Base-by-base conservation (phyloP, 2,329 filamentous ascomycete species). In the Scedosporium boydii region DNA sequence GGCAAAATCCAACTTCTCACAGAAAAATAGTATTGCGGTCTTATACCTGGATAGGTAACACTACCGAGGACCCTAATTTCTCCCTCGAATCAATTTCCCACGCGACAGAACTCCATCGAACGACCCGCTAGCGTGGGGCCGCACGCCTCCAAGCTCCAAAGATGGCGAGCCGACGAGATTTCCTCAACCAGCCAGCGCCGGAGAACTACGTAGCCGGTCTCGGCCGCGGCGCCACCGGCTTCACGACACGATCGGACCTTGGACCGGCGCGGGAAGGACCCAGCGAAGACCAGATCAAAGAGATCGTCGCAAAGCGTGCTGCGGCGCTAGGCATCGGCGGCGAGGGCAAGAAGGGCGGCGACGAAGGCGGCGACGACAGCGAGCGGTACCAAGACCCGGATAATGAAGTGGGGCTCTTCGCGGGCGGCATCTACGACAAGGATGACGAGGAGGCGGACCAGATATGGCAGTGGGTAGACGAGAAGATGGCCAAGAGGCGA, bases 271-370 rank as follows among this genome's bases (percentile, higher is more conserved):
- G 93, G 70, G 93, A 97, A 78, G 95, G 95, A 16, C 95, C 95
- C 58, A 96, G 90, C 65, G 93, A 97, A 70, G 95, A 99, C 73
- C 93, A 98, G 77, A 97, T 99, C 77, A 97, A 98, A 75, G 95
- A 96, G 75, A 93, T 91, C 65, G 88, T 99, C 68, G 93, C 93
- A 58, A 97, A 97, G 76, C 88, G 96, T 69, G 93, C 95, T 6
- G 90, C 91, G 63, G 86, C 90, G 71, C 84, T 98, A 64, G 93
- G 93, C 5, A 74, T 84, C n/a, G 74, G 74, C 56, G 85, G 85
- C 6, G 85, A 84, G 60, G 84, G 87, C 62, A 89, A 90, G 69
- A 88, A 89, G 65, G 85, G 83, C 64, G 83, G 81, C 58, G 87
- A 89, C 59, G 85, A 89, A 18, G 87, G 88, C 42, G 87, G 89